These are phyloP conservation scores for Paramarasmius palmivorus DNA, from an alignment of 1,284 basidiomycete genomes.

Conservation along the genomic window DNA sequence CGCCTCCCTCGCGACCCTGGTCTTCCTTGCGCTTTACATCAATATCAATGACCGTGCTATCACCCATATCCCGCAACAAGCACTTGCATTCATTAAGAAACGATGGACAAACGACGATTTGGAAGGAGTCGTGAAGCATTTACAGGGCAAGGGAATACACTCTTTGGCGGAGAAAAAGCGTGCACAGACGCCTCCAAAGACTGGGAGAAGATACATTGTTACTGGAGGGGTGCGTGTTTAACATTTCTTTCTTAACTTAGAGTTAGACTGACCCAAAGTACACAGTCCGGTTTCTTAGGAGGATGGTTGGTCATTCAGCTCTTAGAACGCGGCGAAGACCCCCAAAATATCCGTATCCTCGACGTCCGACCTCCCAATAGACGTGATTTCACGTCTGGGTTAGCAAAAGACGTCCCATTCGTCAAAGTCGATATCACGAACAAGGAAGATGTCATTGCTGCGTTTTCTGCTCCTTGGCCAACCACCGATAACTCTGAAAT, in stretches of 20 bases:
- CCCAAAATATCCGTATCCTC: constrained; percentile 61
- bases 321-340: constrained; percentile 67
- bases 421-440: constrained; percentile 59
- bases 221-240: constrained; percentile 56
- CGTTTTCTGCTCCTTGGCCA: constrained; percentile 67
- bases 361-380: constrained; percentile 62
- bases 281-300: constrained; percentile 69
- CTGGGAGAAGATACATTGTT: constrained; percentile 57
- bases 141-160: neutral
- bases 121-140: neutral
- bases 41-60: neutral
- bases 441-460: constrained; percentile 48
- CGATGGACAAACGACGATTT: neutral
- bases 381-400: constrained; percentile 49
- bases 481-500: constrained; percentile 33
- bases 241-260: constrained; percentile 6
- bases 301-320: constrained; percentile 75
- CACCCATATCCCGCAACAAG: neutral
- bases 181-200: constrained; percentile 39
- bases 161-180: neutral
- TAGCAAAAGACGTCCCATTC: constrained; percentile 53
- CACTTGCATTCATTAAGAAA: neutral
- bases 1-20: neutral
- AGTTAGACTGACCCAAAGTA: neutral
- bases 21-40: neutral